Conservation (phyloP, 208 protist genomes). For the Trypanosoma melophagium region DNA sequence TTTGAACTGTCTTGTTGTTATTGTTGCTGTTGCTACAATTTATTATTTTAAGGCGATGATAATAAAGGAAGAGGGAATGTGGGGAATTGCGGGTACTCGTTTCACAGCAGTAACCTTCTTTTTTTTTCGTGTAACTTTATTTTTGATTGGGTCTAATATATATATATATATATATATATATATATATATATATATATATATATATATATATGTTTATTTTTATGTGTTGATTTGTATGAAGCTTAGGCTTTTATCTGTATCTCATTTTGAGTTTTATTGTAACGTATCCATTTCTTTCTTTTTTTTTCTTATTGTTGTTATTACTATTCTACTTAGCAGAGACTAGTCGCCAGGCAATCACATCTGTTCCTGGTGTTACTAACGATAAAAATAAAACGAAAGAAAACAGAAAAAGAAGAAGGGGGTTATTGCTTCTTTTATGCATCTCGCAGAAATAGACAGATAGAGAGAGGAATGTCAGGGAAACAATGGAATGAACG, state of each 20-base stretch:
- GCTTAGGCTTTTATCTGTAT: constrained; percentile 3
- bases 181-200: no score
- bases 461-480: no score
- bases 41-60: no score
- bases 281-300: no score
- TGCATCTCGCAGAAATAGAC: not conserved
- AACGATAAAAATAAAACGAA: not conserved
- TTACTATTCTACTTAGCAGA: constrained; percentile 1
- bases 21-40: constrained; percentile 3
- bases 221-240: not conserved
- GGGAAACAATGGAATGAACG: not conserved
- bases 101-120: no score
- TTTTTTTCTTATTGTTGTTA: constrained; percentile 4
- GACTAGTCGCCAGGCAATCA: not conserved
- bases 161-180: no score
- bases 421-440: not conserved
- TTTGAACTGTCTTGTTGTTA: constrained; percentile 2
- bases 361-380: not conserved
- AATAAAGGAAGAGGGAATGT: no score
- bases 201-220: not conserved
- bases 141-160: not conserved
- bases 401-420: not conserved
- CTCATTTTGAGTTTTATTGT: not conserved
- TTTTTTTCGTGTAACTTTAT: not conserved
- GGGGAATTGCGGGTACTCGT: no score